phyloP scores from a whole-genome alignment of 2,329 filamentous ascomycete species.

The Alternaria novae-zelandiae region DNA sequence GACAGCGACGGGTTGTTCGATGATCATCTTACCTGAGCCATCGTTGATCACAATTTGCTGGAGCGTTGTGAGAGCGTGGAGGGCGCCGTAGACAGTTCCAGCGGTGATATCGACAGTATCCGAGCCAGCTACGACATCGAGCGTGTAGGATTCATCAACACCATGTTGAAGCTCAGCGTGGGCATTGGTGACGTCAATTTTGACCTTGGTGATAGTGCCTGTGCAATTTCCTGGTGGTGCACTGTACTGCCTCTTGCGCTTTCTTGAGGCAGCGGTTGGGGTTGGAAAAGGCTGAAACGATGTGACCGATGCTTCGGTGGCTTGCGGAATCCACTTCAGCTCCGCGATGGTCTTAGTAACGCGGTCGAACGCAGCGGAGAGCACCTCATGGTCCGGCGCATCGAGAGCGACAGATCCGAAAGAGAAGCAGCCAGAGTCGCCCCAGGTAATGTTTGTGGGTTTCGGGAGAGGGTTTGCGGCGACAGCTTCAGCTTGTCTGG shows the following conservation, averaged over 20 bases:
- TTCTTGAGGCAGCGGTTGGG: conserved; percentile 31
- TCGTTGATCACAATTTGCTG: conserved; percentile 62
- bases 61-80: conserved; percentile 64
- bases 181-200: conserved; percentile 55
- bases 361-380: conserved; percentile 59
- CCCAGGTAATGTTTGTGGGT: conserved; percentile 61
- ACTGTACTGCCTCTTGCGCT: conserved; percentile 28
- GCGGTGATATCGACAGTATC: conserved; percentile 55
- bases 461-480: conserved; percentile 62
- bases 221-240: conserved; percentile 30
- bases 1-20: conserved; percentile 62
- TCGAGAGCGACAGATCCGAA: conserved; percentile 51
- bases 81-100: conserved; percentile 60
- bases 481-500: conserved; percentile 52
- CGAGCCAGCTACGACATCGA: conserved; percentile 52
- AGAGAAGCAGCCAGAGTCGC: conserved; percentile 56
- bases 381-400: conserved; percentile 41
- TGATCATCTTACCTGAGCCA: conserved; percentile 52
- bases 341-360: conserved; percentile 56
- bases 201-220: conserved; percentile 50
- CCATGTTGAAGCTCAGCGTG: conserved; percentile 60
- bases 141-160: conserved; percentile 63
- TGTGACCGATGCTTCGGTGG: conserved; percentile 59
- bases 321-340: conserved; percentile 62
- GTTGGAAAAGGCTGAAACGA: conserved; percentile 61